A percentile compares a stretch with the other conserved stretches of the same genome.
phyloP scores from a whole-genome alignment of 345 rosid species.

The Eucalyptus coolabah region DNA sequence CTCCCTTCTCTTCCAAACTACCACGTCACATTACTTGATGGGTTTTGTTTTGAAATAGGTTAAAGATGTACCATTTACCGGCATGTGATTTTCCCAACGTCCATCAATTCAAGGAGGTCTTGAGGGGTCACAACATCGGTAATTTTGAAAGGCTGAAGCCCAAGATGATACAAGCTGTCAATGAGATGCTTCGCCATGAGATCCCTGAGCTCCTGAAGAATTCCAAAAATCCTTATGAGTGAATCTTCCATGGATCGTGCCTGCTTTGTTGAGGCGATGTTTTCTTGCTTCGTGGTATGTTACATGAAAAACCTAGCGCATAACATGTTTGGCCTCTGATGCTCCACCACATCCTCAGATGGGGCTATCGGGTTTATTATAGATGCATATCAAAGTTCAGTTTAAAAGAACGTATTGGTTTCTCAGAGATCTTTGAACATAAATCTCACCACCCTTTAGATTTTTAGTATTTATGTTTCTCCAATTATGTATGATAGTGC shows the following conservation, averaged over 20 bases:
- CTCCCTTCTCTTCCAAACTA: background rate
- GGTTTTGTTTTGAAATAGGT: slow-evolving; percentile 28
- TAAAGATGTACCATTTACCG: slow-evolving; percentile 57
- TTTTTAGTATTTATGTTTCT: background rate
- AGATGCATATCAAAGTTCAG: background rate
- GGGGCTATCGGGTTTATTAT: background rate
- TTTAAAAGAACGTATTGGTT: background rate
- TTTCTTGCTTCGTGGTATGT: background rate
- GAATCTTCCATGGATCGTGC: background rate
- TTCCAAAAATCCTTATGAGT: slow-evolving; percentile 71
- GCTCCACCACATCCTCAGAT: background rate
- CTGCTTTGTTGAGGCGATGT: background rate
- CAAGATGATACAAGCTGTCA: slow-evolving; percentile 77
- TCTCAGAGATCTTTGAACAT: background rate
- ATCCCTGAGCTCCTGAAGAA: slow-evolving; percentile 78
- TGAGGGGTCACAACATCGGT: slow-evolving; percentile 64
- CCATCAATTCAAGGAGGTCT: slow-evolving; percentile 59
- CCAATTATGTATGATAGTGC: background rate
- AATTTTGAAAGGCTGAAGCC: slow-evolving; percentile 81
- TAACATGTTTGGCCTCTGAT: background rate
- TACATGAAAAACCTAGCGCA: background rate
- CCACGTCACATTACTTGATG: background rate
- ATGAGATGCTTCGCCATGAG: slow-evolving; percentile 80
- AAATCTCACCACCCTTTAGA: background rate
- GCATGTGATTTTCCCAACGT: slow-evolving; percentile 72